Conservation (phyloP, 257 asterid species). For the Nemophila menziesii region DNA sequence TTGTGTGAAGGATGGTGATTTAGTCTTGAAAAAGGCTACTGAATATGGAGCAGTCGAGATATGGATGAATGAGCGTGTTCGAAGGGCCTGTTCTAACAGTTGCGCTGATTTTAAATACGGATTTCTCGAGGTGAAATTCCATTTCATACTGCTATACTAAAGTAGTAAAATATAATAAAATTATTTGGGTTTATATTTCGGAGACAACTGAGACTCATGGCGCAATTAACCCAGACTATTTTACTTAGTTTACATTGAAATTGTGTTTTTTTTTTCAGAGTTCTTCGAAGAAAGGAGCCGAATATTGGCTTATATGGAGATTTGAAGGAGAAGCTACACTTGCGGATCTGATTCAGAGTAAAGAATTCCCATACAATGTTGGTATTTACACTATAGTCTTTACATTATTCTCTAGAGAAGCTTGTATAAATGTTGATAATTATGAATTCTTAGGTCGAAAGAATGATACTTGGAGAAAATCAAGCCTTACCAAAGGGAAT, state of each 20-base stretch:
- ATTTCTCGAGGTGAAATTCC: slow-evolving; percentile 63
- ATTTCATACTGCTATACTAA: slow-evolving; percentile 4
- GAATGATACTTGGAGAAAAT: slow-evolving; percentile 57
- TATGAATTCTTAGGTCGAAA: slow-evolving; percentile 52
- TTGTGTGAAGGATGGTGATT: slow-evolving; percentile 44
- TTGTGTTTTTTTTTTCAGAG: slow-evolving; percentile 24
- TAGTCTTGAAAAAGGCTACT: slow-evolving; percentile 81
- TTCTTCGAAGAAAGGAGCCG: slow-evolving; percentile 73
- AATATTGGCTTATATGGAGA: slow-evolving; percentile 91
- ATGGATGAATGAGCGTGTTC: slow-evolving; percentile 96
- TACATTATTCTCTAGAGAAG: background rate
- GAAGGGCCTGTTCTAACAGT: slow-evolving; percentile 91
- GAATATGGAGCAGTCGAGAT: slow-evolving; percentile 99
- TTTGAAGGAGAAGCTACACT: slow-evolving; percentile 91
- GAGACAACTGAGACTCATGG: background rate
- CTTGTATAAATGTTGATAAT: background rate
- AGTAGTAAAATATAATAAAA: no score
- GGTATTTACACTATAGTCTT: slow-evolving; percentile 25
- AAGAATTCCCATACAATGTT: slow-evolving; percentile 93
- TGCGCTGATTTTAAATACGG: slow-evolving; percentile 95
- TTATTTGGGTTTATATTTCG: no score
- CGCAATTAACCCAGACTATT: no score
- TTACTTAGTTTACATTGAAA: no score
- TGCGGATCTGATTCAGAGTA: slow-evolving; percentile 79
- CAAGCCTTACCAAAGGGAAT: slow-evolving; percentile 64